These are phyloP conservation scores for Vitis hybrid DNA, from an alignment of 177 flowering plant species.

Conservation along the genomic window DNA sequence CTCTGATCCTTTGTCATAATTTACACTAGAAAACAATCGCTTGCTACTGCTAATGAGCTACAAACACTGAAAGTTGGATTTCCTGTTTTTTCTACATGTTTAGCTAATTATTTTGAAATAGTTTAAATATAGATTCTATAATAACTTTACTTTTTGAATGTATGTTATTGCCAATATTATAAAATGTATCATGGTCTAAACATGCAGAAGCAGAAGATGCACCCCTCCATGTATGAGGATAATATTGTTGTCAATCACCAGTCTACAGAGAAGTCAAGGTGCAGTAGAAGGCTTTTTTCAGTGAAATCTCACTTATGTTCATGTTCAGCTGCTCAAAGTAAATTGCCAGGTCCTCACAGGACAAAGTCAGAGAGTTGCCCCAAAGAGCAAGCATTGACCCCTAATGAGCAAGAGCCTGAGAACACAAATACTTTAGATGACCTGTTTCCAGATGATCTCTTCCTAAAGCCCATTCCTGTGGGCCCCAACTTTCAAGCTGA, in stretches of 20 bases:
- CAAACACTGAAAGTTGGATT: neutral
- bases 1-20: neutral
- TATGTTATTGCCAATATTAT: neutral
- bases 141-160: neutral
- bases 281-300: conserved; percentile 31
- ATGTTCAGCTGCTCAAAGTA: conserved; percentile 13
- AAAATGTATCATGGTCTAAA: conserved; percentile 2
- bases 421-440: conserved; percentile 3
- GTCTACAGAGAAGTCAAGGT: conserved; percentile 34
- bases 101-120: neutral
- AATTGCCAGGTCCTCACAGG: conserved; percentile 10
- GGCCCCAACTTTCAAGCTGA: conserved; percentile 72
- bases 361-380: conserved; percentile 14
- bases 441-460: conserved; percentile 17
- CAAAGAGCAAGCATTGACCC: conserved; percentile 7
- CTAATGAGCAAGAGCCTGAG: conserved; percentile 7
- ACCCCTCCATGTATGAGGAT: conserved; percentile 60
- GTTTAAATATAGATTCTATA: neutral
- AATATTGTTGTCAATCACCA: conserved; percentile 5
- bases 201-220: conserved; percentile 51
- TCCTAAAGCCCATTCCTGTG: conserved; percentile 33
- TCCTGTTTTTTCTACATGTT: neutral
- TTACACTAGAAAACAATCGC: neutral
- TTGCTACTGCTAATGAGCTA: neutral
- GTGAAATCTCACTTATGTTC: conserved; percentile 27